phyloP scores from a whole-genome alignment of 129 eudicot genomes.

The Glebionis coronaria region DNA sequence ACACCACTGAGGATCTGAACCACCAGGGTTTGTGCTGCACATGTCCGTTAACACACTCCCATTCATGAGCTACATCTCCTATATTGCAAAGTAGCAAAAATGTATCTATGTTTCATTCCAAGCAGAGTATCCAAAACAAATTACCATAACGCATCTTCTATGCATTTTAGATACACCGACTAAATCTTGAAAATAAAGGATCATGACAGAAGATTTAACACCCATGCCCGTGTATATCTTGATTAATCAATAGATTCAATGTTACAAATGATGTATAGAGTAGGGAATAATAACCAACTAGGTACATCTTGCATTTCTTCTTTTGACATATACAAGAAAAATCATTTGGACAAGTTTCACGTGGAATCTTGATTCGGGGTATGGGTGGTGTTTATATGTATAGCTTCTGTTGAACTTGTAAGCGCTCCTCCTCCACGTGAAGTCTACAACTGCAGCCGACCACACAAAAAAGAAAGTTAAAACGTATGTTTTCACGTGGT shows the following conservation, averaged over 20 bases:
- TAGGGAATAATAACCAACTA: slow-evolving; percentile 8
- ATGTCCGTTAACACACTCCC: too few relatives aligned
- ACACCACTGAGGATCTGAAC: too few relatives aligned
- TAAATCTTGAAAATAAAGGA: slow-evolving; percentile 2
- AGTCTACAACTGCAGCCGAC: too few relatives aligned
- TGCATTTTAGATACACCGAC: background rate
- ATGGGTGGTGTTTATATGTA: background rate
- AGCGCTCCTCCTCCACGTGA: slow-evolving; percentile 17
- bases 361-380: slow-evolving; percentile 7
- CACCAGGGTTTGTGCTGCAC: too few relatives aligned
- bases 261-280: slow-evolving; percentile 22
- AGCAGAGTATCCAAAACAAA: too few relatives aligned
- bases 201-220: background rate
- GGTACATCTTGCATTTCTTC: slow-evolving; percentile 5
- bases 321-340: too few relatives aligned
- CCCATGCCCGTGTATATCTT: slow-evolving; percentile 13
- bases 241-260: slow-evolving; percentile 5
- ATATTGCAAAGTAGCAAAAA: too few relatives aligned
- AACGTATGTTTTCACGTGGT: background rate
- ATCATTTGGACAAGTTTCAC: too few relatives aligned
- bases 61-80: background rate
- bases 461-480: background rate
- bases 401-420: slow-evolving; percentile 11
- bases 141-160: too few relatives aligned
- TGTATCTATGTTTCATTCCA: too few relatives aligned